Conservation (phyloP, 2,329 filamentous ascomycete genomes). For the Claviceps sp. region DNA sequence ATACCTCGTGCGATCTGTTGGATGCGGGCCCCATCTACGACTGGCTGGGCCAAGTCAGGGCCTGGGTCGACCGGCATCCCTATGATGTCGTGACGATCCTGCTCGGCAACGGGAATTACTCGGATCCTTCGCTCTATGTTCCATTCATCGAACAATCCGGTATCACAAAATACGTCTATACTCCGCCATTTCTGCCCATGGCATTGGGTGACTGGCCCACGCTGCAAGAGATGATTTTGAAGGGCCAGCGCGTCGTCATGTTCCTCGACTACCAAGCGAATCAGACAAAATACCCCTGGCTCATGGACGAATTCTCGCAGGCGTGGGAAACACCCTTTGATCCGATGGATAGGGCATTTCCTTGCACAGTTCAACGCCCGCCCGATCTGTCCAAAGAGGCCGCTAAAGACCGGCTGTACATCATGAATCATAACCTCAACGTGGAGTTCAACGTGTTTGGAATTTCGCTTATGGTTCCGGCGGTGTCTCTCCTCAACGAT, state of each 20-base stretch:
- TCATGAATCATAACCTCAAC: conserved; percentile 88
- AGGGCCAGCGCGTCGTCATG: conserved; percentile 57
- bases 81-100: conserved; percentile 83
- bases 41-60: conserved; percentile 54
- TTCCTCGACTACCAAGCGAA: conserved; percentile 81
- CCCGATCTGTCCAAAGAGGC: conserved; percentile 44
- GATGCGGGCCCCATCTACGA: conserved; percentile 65
- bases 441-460: conserved; percentile 56
- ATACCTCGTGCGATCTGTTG: conserved; percentile 69
- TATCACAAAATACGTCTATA: conserved; percentile 59
- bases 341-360: conserved; percentile 49
- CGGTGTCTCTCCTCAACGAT: conserved; percentile 52
- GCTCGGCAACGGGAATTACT: conserved; percentile 71
- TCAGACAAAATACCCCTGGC: conserved; percentile 65
- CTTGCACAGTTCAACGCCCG: conserved; percentile 67
- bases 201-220: conserved; percentile 69
- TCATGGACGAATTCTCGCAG: conserved; percentile 77
- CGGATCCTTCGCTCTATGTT: conserved; percentile 48
- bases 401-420: conserved; percentile 53
- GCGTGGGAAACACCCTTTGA: conserved; percentile 89
- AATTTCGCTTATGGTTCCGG: conserved; percentile 54
- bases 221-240: conserved; percentile 60
- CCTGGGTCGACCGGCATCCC: conserved; percentile 64
- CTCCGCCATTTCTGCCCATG: conserved; percentile 59
- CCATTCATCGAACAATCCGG: conserved; percentile 58